These are phyloP conservation scores for Debaryomyces singareniensis DNA, from an alignment of 1,139 yeast genomes.

Conservation along the genomic window DNA sequence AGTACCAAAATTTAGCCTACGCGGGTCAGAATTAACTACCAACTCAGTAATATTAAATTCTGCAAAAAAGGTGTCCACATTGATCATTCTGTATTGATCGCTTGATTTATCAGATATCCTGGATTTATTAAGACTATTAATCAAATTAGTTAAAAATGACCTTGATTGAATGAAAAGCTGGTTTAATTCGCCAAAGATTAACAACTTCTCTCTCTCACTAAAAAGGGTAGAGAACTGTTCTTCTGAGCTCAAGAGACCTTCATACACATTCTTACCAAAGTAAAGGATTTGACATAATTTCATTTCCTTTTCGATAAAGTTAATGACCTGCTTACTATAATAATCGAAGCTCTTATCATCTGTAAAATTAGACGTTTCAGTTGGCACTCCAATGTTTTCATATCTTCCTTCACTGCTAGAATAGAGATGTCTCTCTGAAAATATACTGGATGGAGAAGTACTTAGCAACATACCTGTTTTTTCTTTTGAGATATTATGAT, in stretches of 20 bases:
- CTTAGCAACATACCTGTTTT: no score
- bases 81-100: constrained; percentile 2
- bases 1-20: constrained; percentile 13
- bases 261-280: constrained; percentile 7
- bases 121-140: constrained; percentile 4
- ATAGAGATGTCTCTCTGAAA: no score
- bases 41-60: constrained; percentile 4
- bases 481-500: no score
- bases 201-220: constrained; percentile 9
- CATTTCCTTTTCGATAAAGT: constrained; percentile 11
- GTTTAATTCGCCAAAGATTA: constrained; percentile 10
- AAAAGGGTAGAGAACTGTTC: constrained; percentile 8
- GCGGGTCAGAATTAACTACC: constrained; percentile 7
- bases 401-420: no score
- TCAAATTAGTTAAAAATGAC: constrained; percentile 6
- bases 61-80: constrained; percentile 1
- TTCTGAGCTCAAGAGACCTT: constrained; percentile 7
- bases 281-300: constrained; percentile 8
- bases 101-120: constrained; percentile 6
- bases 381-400: constrained; percentile 11
- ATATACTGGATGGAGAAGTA: no score
- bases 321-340: constrained; percentile 6
- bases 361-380: constrained; percentile 6
- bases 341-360: constrained; percentile 2
- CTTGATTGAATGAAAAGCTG: constrained; percentile 6